These are phyloP conservation scores for Hymenoscyphus fraxineus DNA, from an alignment of 2,329 filamentous ascomycete species.

Conservation along the genomic window DNA sequence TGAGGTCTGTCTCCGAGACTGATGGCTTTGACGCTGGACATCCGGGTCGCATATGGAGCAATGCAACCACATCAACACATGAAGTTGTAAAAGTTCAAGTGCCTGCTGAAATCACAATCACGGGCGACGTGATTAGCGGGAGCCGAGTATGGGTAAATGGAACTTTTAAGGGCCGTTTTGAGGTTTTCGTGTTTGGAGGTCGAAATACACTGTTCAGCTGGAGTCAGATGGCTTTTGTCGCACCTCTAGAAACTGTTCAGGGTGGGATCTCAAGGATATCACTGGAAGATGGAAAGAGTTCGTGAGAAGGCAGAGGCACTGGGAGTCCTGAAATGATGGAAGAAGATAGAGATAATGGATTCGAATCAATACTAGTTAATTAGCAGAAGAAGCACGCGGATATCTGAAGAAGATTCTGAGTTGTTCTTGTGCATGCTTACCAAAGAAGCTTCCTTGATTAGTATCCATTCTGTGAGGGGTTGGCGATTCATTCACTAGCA, in stretches of 20 bases:
- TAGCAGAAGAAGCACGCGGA: no score
- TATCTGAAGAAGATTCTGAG: no score
- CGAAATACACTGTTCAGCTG: background rate
- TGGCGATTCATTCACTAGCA: no score
- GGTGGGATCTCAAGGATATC: background rate
- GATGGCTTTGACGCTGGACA: constrained; percentile 3
- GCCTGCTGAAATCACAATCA: background rate
- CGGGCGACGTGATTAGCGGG: background rate
- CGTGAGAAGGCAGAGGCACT: no score
- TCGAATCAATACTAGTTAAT: no score
- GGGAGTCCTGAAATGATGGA: no score
- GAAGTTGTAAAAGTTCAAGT: background rate
- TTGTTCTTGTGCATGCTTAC: no score
- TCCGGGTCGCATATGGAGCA: background rate
- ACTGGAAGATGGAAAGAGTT: background rate
- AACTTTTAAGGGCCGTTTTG: background rate
- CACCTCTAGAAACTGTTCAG: background rate
- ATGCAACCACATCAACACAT: constrained; percentile 2
- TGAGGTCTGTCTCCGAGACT: background rate
- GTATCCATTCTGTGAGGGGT: no score
- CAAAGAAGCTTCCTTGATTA: no score
- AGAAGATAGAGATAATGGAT: no score
- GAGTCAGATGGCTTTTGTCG: constrained; percentile 1
- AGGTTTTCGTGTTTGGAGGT: background rate
- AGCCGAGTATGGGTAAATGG: background rate